Evolutionary conservation across 805 yeast species (phyloP).

Genomic region (Kluyveromyces nonfermentans): DNA sequence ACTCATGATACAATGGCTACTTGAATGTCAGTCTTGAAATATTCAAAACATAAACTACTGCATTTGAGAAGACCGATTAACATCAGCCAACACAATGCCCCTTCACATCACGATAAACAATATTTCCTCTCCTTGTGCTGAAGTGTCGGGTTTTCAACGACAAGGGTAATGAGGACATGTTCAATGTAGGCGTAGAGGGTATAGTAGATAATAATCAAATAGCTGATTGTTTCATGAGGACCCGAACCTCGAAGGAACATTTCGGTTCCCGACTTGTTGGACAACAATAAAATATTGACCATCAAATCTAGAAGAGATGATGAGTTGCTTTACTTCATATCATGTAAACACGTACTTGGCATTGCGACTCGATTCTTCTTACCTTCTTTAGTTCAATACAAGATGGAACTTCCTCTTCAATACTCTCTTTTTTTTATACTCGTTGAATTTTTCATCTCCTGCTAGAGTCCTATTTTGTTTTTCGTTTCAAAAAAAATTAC

Average conservation of each 20-base stretch:
- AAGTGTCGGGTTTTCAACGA: constrained; percentile 86
- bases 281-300: not conserved
- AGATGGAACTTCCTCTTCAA: not conserved
- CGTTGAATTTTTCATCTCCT: not conserved
- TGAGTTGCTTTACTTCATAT: not conserved
- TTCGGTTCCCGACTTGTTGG: not conserved
- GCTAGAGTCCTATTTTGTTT: too few relatives aligned
- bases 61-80: not conserved
- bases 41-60: not conserved
- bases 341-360: constrained; percentile 47
- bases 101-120: not conserved
- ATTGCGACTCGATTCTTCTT: constrained; percentile 32
- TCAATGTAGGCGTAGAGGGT: not conserved
- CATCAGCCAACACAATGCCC: not conserved
- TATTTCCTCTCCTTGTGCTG: constrained; percentile 31
- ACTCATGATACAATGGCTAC: constrained; percentile 6
- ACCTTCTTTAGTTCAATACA: not conserved
- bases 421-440: not conserved
- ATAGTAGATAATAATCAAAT: constrained; percentile 3
- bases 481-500: too few relatives aligned
- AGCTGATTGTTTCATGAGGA: constrained; percentile 38
- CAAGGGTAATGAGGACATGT: constrained; percentile 21
- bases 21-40: not conserved
- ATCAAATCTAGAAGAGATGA: not conserved
- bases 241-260: constrained; percentile 53